Evolutionary conservation across 1,284 basidiomycete genomes (phyloP), one percentile per base, ranked within the genome.

Genomic region (Fomitiporia mediterranea): DNA sequence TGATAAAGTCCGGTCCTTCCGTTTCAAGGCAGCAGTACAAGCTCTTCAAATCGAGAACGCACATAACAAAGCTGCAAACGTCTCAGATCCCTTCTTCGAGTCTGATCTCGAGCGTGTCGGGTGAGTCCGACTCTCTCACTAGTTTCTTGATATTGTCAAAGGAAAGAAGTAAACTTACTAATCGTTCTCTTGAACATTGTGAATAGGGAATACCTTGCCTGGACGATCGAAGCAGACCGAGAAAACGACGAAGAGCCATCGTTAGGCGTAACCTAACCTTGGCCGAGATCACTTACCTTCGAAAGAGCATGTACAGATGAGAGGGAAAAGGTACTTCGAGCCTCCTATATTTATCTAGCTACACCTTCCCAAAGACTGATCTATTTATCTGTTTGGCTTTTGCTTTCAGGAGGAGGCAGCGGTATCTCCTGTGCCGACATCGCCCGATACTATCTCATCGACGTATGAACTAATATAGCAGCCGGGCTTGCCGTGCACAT

Each of bases 151-250:
- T 34, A 40, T 15, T 21, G 6, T 23, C 15, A 19, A 40, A 21
- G 8, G 8, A 15, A 30, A 46, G 30, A n/a, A 15, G 4, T 3
- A 46, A 46, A 3, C 11, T 13, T 15, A 46, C 19, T 42, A 15
- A 25, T 44, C 19, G 19, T 52, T 42, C n/a, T 11, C n/a, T 42
- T 30, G 5, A 11, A 3, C 19, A 15, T 38, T 52, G 39, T 7
- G 5, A 38, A 17, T 21, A 57, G 56, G 37, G 43, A 21, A 17
- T 57, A 57, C 37, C 38, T 53, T 9, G 30, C 34, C 9, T 57
- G 56, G 56, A 43, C 51, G 9, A 48, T 57, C 28, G 43, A 53
- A 9, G 56, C 50, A 4, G 56, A 57, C 35, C 47, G 34, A 25
- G 43, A 25, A 13, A 57, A 57, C 32, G 50, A 25, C 19, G 56